phyloP scores from a whole-genome alignment of 208 protist species.

The Trypanosomatidae sp. region DNA sequence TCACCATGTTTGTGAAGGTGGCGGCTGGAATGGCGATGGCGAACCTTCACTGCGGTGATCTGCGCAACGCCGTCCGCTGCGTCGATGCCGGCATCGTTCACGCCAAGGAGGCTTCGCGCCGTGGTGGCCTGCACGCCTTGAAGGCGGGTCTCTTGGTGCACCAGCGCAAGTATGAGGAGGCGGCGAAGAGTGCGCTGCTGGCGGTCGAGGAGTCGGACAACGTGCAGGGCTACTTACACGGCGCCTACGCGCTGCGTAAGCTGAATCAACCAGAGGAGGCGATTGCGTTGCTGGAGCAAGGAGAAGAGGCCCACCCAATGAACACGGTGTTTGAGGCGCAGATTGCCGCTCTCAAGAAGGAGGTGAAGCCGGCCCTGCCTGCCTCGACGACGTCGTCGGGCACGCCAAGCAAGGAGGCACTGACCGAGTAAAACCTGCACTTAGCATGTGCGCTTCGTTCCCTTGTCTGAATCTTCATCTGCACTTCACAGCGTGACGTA shows the following conservation, averaged over 20 bases:
- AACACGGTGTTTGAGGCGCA: constrained; percentile 47
- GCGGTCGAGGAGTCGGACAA: constrained; percentile 73
- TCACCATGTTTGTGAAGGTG: constrained; percentile 83
- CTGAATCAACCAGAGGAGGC: constrained; percentile 54
- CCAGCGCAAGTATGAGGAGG: constrained; percentile 72
- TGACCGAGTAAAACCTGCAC: too few species aligned
- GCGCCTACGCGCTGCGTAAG: constrained; percentile 64
- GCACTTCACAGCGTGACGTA: too few species aligned
- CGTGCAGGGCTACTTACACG: constrained; percentile 84
- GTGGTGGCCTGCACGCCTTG: constrained; percentile 73
- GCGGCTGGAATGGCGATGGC: constrained; percentile 79
- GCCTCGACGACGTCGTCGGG: too few species aligned
- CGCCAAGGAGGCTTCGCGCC: constrained; percentile 55
- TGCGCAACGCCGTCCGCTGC: constrained; percentile 71
- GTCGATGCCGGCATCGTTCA: constrained; percentile 69
- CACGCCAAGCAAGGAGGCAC: too few species aligned
- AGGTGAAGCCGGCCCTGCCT: constrained; percentile 40
- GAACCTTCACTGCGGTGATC: constrained; percentile 78
- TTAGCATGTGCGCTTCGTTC: too few species aligned
- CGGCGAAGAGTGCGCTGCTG: constrained; percentile 48
- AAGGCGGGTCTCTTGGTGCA: constrained; percentile 79
- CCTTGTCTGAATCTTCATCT: too few species aligned
- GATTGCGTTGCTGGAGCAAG: constrained; percentile 60
- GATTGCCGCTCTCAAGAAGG: constrained; percentile 50
- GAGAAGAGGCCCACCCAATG: constrained; percentile 74